These are phyloP conservation scores for Claviceps capensis DNA, from an alignment of 2,329 filamentous ascomycete genomes.

Conservation along the genomic window DNA sequence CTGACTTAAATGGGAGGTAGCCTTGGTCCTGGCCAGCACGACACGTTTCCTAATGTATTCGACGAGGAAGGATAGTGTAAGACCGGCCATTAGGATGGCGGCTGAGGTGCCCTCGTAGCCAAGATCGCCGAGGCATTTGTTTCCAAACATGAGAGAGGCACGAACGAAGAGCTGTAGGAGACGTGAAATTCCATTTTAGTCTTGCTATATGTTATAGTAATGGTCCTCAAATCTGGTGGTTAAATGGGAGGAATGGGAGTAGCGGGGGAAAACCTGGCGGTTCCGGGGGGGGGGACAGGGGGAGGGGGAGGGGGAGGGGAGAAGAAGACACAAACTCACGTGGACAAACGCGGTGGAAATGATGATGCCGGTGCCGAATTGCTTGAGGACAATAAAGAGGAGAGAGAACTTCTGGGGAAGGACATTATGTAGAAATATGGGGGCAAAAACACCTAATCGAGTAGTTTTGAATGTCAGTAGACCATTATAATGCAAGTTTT, in stretches of 20 bases:
- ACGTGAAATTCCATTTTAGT: constrained; percentile 1
- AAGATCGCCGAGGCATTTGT: constrained; percentile 52
- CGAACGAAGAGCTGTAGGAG: constrained; percentile 53
- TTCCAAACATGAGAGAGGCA: constrained; percentile 57
- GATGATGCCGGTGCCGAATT: constrained; percentile 62
- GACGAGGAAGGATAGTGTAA: constrained; percentile 59
- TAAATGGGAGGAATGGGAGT: no score
- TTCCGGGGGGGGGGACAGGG: no score
- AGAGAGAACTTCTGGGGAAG: constrained; percentile 35
- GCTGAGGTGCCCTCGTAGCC: constrained; percentile 56
- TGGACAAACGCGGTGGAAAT: constrained; percentile 59
- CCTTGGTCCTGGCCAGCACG: constrained; percentile 25
- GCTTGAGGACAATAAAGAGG: constrained; percentile 52
- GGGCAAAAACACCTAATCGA: constrained; percentile 43
- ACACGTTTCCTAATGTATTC: constrained; percentile 54
- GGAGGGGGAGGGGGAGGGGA: no score
- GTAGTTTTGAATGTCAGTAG: neutral
- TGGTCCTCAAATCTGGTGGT: no score
- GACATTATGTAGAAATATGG: constrained; percentile 48
- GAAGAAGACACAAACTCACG: constrained; percentile 24
- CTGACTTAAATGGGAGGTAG: constrained; percentile 13
- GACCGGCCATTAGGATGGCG: constrained; percentile 59
- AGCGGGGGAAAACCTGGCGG: neutral
- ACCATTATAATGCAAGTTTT: neutral
- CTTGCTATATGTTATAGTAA: neutral